Base-by-base conservation (phyloP, 2,329 filamentous ascomycete genomes). In the Cladosporium austrohemisphaericum region DNA sequence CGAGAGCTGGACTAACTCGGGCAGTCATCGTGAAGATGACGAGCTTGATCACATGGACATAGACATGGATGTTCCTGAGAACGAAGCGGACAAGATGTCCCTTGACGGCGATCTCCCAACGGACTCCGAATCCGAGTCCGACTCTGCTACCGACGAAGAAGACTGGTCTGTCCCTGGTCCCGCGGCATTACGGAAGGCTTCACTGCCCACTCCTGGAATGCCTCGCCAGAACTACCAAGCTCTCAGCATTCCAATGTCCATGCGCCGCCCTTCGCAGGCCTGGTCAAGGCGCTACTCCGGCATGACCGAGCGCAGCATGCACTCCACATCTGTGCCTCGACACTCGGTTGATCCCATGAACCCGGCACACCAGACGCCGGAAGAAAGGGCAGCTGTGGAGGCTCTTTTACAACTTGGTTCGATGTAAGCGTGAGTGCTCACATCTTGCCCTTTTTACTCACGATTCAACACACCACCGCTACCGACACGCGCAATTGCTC, bases 41-140 rank as follows among this genome's bases (percentile, higher is more conserved):
- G 77, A 81, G 57, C 68, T 55, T 10, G 41, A 44, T 19, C 62
- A 74, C 50, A 71, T 74, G 55, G 77, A 80, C 60, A 71, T 74
- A 55, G 77, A 80, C 60, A 75, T 81, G 57, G 79, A 77, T 64
- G 85, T 90, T 78, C 76, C 86, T 60, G 88, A 92, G 67, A 79
- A 91, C 60, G 90, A 94, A 68, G 91, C 87, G 28, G 92, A 97
- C 71, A 92, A 91, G 68, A 97, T 97, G 92, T 96, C 91, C 53
- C 78, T 89, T 41, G 86, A 88, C 61, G 78, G 86, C 62, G 63
- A 89, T 31, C 29, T 50, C 13, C 41, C 41, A 8, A 44, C 40
- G 85, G 25, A 73, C 73, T 31, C 58, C 76, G 67, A 70, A 84
- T 85, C 88, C 59, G 84, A 86, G 57, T 60, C 58, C 14, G 54